These are phyloP conservation scores for Themeda triandra DNA, from an alignment of 176 grass and related monocot genomes.

Conservation along the genomic window DNA sequence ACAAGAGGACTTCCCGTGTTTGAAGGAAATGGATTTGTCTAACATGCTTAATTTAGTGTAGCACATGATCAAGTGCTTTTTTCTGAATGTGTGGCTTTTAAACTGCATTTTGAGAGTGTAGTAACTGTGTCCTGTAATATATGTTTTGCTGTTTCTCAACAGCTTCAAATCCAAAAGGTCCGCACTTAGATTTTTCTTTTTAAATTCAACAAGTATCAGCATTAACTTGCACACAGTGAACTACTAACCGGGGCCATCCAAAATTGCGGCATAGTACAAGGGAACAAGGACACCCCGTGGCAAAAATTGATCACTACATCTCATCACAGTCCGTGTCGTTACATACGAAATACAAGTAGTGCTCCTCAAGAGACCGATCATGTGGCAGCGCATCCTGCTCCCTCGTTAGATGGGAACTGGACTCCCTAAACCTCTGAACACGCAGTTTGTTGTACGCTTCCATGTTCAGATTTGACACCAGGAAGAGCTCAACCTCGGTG, in stretches of 20 bases:
- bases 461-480: conserved; percentile 71
- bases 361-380: conserved; percentile 42
- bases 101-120: no score
- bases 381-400: conserved; percentile 17
- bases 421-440: conserved; percentile 35
- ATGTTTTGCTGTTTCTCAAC: no score
- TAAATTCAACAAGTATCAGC: neutral
- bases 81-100: no score
- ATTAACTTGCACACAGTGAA: neutral
- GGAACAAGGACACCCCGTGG: neutral
- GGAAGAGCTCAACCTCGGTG: conserved; percentile 70
- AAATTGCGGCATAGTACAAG: neutral
- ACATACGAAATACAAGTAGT: conserved; percentile 30
- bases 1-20: no score
- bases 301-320: conserved; percentile 19
- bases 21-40: no score
- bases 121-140: no score
- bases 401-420: conserved; percentile 34
- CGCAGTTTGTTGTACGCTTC: conserved; percentile 68
- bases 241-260: neutral
- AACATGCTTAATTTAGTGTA: no score
- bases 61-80: no score
- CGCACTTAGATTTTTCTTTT: no score
- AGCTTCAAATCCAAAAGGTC: no score
- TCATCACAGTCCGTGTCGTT: conserved; percentile 36